Conservation (phyloP, 139 green algal species). For the Nannochloris sp. region DNA sequence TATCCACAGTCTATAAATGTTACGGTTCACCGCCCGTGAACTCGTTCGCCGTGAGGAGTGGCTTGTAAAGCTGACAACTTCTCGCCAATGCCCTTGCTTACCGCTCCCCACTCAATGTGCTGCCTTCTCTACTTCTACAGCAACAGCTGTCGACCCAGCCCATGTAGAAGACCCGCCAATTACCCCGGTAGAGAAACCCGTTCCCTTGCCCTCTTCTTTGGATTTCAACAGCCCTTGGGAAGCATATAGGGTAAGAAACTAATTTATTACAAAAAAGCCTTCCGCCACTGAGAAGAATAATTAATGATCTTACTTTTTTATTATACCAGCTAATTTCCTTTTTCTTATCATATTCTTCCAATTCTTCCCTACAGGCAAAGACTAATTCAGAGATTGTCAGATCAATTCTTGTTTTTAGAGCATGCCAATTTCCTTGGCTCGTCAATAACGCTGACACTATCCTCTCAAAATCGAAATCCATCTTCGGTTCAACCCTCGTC, state of each 20-base stretch:
- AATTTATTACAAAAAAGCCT: not conserved
- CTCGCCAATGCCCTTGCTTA: too few relatives aligned
- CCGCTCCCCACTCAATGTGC: too few relatives aligned
- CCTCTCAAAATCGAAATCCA: constrained; percentile 25
- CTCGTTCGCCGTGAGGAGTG: too few relatives aligned
- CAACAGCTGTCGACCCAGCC: too few relatives aligned
- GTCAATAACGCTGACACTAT: constrained; percentile 49
- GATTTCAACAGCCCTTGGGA: constrained; percentile 27
- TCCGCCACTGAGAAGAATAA: not conserved
- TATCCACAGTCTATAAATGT: too few relatives aligned
- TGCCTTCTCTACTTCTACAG: too few relatives aligned
- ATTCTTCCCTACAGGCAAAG: constrained; percentile 17
- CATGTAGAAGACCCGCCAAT: too few relatives aligned
- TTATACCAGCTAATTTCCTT: not conserved
- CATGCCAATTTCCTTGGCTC: constrained; percentile 33
- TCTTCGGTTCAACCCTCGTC: constrained; percentile 47
- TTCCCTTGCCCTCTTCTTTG: not conserved
- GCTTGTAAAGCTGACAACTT: too few relatives aligned
- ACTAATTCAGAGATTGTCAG: constrained; percentile 33
- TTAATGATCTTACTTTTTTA: not conserved
- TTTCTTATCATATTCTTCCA: not conserved
- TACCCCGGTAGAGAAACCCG: too few relatives aligned
- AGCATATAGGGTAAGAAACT: constrained; percentile 21
- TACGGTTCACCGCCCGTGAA: too few relatives aligned
- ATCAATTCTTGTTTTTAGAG: constrained; percentile 30